Evolutionary conservation across 768 basidiomycete species (phyloP).

Genomic region (Mycena kentingensis): DNA sequence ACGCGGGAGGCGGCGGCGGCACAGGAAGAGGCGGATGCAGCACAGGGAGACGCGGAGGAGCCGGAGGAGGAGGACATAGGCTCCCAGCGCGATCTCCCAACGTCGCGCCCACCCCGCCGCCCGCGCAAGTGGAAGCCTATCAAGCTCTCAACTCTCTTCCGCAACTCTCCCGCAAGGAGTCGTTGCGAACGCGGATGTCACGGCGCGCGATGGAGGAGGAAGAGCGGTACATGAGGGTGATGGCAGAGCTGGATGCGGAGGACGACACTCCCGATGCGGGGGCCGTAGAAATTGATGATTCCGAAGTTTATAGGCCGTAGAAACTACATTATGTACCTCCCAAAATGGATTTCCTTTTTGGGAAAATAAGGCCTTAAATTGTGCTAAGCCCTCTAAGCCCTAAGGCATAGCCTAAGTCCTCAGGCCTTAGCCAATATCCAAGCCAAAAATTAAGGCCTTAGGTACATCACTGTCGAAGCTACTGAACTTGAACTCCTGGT

Average conservation of each 20-base stretch:
- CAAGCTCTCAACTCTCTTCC: not conserved
- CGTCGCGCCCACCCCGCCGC: not conserved
- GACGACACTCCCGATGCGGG: not conserved
- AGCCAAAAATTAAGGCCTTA: not conserved
- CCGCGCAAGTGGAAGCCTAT: not conserved
- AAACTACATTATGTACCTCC: not conserved
- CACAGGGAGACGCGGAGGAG: not conserved
- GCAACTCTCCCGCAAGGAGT: conserved; percentile 7
- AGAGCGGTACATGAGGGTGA: not conserved
- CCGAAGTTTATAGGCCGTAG: not conserved
- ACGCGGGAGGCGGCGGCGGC: not conserved
- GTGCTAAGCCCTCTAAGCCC: not conserved
- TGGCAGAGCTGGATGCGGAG: conserved; percentile 4
- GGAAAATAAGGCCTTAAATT: not conserved
- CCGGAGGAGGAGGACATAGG: not conserved
- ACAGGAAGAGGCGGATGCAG: not conserved
- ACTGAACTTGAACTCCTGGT: too few species aligned
- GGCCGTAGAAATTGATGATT: not conserved
- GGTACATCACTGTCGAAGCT: not conserved
- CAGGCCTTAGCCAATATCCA: not conserved
- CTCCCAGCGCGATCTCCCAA: not conserved
- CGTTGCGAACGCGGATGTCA: conserved; percentile 3
- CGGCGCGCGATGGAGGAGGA: conserved; percentile 2
- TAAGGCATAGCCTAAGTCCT: not conserved
- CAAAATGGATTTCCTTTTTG: not conserved